Evolutionary conservation across 2,329 filamentous ascomycete genomes (phyloP).

Genomic region (Phaeosphaeria sp.): DNA sequence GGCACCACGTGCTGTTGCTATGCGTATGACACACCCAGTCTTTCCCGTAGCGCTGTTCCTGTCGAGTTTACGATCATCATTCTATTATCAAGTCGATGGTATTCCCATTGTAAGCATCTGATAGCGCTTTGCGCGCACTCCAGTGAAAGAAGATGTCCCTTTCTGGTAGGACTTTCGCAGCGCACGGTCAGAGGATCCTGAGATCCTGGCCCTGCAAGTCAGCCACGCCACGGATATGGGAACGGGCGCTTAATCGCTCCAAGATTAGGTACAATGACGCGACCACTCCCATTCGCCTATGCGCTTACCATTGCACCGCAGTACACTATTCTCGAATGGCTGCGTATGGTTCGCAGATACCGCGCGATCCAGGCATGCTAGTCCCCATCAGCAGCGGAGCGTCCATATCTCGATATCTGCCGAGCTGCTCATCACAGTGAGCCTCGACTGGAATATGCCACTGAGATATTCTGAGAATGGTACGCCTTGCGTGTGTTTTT

Average conservation of each 20-base stretch:
- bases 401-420: conserved; percentile 8
- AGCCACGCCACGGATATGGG: conserved; percentile 27
- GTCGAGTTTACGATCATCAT: neutral
- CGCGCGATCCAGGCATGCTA: conserved; percentile 4
- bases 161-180: neutral
- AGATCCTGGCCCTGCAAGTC: conserved; percentile 21
- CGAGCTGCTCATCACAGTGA: conserved; percentile 17
- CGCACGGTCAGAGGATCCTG: neutral
- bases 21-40: conserved; percentile 3
- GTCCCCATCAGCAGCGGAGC: conserved; percentile 7
- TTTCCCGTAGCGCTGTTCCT: neutral
- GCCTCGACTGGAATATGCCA: conserved; percentile 30
- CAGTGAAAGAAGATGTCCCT: neutral
- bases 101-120: neutral
- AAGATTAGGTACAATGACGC: conserved; percentile 24
- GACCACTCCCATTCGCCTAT: conserved; percentile 10
- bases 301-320: conserved; percentile 22
- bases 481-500: conserved; percentile 13
- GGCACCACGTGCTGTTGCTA: neutral
- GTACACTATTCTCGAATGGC: conserved; percentile 10
- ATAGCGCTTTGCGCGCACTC: neutral
- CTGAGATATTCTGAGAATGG: conserved; percentile 15
- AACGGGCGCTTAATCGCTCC: conserved; percentile 22
- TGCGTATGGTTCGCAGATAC: conserved; percentile 6
- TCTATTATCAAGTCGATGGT: neutral